Base-by-base conservation (phyloP, 805 yeast genomes). In the Blastobotrys chiropterorum region DNA sequence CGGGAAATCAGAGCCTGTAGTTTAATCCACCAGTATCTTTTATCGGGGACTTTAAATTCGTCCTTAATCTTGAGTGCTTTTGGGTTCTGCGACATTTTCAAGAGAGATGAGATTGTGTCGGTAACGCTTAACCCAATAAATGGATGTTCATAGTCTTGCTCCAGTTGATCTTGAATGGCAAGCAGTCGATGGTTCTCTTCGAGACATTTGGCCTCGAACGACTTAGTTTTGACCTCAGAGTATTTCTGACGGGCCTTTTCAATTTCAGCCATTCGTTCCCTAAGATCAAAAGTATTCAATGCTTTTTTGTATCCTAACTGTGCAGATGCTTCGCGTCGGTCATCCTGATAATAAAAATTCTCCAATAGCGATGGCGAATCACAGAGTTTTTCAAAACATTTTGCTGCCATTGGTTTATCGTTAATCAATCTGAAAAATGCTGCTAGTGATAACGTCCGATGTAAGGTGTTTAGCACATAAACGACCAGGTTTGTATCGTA, bases 361-460 rank as follows among this genome's bases (percentile, higher is more conserved):
- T 70, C 71, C 2, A 82, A 65, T 13, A 76, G 60, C 17, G 71
- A 72, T 1, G 57, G 52, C 48, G 77, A 72, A 39, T 34, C 61
- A 58, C 56, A 73, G 60, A 63, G 69, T 56, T 54, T 65, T 38
- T 69, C 69, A 50, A 78, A 77, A 3, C 75, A 60, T 5, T 69
- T 68, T 1, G 72, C 60, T 1, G 80, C 77, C 50, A 70, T 57
- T 42, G 72, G 65, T 57, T 70, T 68, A 52, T 73, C 71, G 57
- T 79, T 81, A 46, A 92, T 63, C 2, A 85, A 58, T 56, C 83
- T 81, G 67, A 85, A 85, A 55, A 92, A 83, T 47, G 83, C 85
- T 0, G 94, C 81, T 1, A 75, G 61, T 0, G 88, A 73, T 5
- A 86, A 65, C 39, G 78, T 78, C 42, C 78, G 72, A 50, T 74